Evolutionary conservation across 805 yeast genomes (phyloP).

Genomic region (Yamadazyma scolyti): DNA sequence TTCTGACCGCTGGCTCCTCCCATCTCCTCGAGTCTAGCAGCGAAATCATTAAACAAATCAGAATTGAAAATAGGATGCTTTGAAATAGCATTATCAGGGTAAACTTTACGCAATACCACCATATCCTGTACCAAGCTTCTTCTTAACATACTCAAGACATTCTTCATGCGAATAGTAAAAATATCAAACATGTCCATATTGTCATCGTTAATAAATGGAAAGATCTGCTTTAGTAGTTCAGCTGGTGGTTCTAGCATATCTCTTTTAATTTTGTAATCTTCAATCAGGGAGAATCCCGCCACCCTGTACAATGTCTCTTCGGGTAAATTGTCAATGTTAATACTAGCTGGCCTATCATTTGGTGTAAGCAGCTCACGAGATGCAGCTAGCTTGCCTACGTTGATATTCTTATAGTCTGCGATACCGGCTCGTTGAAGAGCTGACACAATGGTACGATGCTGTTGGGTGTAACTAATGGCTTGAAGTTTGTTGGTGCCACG

Average conservation of each 20-base stretch:
- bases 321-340: constrained; percentile 11
- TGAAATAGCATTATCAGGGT: constrained; percentile 21
- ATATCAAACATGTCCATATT: constrained; percentile 7
- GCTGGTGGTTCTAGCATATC: constrained; percentile 21
- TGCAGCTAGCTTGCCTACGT: constrained; percentile 16
- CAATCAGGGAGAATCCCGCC: constrained; percentile 20
- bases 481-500: constrained; percentile 22
- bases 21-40: constrained; percentile 6
- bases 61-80: constrained; percentile 22
- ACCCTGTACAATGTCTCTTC: constrained; percentile 11
- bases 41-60: constrained; percentile 14
- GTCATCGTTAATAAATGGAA: constrained; percentile 22
- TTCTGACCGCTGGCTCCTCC: constrained; percentile 7
- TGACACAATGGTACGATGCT: constrained; percentile 20
- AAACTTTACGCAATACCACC: constrained; percentile 18
- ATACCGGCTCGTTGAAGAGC: constrained; percentile 15
- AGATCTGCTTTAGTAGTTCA: constrained; percentile 20
- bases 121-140: constrained; percentile 26
- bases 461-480: constrained; percentile 23
- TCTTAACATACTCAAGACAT: constrained; percentile 17
- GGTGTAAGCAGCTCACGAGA: constrained; percentile 11
- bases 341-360: constrained; percentile 11
- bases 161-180: constrained; percentile 11
- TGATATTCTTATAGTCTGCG: constrained; percentile 17
- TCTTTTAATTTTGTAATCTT: constrained; percentile 16